Evolutionary conservation across 1,284 basidiomycete species (phyloP).

Genomic region (Exobasidium rhododendri): DNA sequence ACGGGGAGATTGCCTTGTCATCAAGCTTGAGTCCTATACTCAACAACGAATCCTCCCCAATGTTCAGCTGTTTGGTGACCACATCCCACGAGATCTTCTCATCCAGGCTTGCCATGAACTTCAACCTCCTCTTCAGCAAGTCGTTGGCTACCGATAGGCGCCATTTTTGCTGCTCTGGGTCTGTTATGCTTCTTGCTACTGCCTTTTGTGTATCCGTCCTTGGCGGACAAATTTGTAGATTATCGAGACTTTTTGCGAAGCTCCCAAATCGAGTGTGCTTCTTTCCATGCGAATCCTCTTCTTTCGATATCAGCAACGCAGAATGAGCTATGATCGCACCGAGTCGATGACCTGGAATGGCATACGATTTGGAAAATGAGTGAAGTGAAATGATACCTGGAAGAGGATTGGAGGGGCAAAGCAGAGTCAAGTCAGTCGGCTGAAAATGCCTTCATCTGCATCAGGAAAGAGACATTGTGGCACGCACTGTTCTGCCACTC

Average conservation of each 20-base stretch:
- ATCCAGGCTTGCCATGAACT: conserved; percentile 61
- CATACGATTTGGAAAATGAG: conserved; percentile 68
- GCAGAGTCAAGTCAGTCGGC: background rate
- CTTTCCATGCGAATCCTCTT: conserved; percentile 23
- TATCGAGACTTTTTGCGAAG: conserved; percentile 69
- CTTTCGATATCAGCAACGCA: conserved; percentile 57
- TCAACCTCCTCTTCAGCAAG: conserved; percentile 62
- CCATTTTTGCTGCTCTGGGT: conserved; percentile 57
- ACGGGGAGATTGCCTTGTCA: conserved; percentile 19
- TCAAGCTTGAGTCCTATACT: background rate
- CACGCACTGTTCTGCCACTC: conserved; percentile 63
- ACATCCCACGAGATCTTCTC: background rate
- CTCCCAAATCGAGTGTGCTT: conserved; percentile 50
- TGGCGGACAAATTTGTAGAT: conserved; percentile 59
- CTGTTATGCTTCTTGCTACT: conserved; percentile 40
- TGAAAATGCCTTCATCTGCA: too few species aligned
- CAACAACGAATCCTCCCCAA: background rate
- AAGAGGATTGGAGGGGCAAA: background rate
- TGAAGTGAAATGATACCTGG: conserved; percentile 54
- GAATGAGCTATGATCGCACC: conserved; percentile 72
- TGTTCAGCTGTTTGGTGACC: background rate
- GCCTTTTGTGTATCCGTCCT: conserved; percentile 31
- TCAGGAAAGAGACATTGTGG: too few species aligned
- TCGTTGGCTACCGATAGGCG: conserved; percentile 58
- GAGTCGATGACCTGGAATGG: conserved; percentile 78